Evolutionary conservation across 768 basidiomycete species (phyloP).

Genomic region (Neoboletus magnificus): DNA sequence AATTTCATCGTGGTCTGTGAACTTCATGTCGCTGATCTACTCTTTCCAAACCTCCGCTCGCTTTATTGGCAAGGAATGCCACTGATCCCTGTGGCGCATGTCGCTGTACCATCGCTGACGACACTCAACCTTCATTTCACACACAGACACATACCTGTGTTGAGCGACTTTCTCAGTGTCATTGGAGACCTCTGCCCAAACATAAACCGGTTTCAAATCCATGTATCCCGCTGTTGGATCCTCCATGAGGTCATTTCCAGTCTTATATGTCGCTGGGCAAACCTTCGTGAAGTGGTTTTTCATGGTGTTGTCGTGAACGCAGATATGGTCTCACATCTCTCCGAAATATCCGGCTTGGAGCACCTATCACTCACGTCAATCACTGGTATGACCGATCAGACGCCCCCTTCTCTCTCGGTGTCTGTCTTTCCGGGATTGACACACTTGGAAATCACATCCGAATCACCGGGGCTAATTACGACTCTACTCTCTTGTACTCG

Average conservation of each 20-base stretch:
- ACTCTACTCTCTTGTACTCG: not conserved
- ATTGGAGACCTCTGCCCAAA: not conserved
- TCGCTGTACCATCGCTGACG: not conserved
- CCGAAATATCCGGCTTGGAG: not conserved
- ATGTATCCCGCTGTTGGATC: not conserved
- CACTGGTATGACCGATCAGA: not conserved
- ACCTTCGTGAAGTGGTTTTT: not conserved
- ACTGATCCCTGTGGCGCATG: not conserved
- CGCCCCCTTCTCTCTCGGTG: not conserved
- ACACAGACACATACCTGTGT: not conserved
- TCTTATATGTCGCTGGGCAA: not conserved
- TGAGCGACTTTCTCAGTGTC: not conserved
- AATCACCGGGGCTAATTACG: not conserved
- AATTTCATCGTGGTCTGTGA: not conserved
- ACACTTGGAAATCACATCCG: not conserved
- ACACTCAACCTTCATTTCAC: not conserved
- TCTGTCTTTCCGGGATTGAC: not conserved
- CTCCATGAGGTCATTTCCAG: not conserved
- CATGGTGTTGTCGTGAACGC: not conserved
- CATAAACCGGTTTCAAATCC: not conserved
- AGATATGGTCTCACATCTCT: not conserved
- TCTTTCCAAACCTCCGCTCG: conserved; percentile 1
- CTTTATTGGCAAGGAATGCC: not conserved
- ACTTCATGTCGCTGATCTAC: not conserved
- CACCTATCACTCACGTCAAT: not conserved